Conservation (phyloP, 257 asterid genomes). For the Osmanthus fragrans region DNA sequence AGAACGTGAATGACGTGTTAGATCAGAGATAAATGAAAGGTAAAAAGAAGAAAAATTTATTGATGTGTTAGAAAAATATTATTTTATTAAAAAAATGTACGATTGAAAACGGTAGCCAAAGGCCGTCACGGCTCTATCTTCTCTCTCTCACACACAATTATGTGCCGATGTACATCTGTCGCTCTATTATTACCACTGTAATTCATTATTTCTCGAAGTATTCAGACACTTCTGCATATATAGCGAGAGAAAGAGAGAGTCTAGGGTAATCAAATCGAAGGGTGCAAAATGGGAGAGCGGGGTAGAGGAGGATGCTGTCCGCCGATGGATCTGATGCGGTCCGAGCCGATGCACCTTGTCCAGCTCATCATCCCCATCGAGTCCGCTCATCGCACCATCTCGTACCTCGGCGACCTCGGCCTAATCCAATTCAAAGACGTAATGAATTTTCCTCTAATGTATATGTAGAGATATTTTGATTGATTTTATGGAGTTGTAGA, state of each 20-base stretch:
- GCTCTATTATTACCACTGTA: slow-evolving; percentile 3
- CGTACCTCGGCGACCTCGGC: slow-evolving; percentile 87
- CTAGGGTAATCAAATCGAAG: slow-evolving; percentile 35
- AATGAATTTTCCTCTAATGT: slow-evolving; percentile 15
- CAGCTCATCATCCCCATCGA: slow-evolving; percentile 93
- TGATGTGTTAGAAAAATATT: no score
- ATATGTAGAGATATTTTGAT: neutral
- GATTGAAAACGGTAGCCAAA: no score
- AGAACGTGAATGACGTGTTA: neutral
- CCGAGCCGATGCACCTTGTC: slow-evolving; percentile 93
- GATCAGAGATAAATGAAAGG: neutral
- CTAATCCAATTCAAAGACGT: slow-evolving; percentile 91
- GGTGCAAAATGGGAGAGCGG: slow-evolving; percentile 66
- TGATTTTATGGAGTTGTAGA: slow-evolving; percentile 8
- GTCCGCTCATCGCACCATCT: slow-evolving; percentile 77
- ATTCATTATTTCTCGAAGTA: neutral
- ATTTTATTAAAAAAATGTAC: no score
- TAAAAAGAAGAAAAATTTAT: no score
- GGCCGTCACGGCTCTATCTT: slow-evolving; percentile 32
- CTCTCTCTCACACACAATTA: slow-evolving; percentile 21
- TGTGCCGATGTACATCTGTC: slow-evolving; percentile 40
- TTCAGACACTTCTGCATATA: slow-evolving; percentile 10
- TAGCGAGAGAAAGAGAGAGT: slow-evolving; percentile 20
- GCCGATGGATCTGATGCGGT: slow-evolving; percentile 95
- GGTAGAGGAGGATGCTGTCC: slow-evolving; percentile 84